Conservation (phyloP, 495 filamentous ascomycete species). For the Achaetomiella virescens region DNA sequence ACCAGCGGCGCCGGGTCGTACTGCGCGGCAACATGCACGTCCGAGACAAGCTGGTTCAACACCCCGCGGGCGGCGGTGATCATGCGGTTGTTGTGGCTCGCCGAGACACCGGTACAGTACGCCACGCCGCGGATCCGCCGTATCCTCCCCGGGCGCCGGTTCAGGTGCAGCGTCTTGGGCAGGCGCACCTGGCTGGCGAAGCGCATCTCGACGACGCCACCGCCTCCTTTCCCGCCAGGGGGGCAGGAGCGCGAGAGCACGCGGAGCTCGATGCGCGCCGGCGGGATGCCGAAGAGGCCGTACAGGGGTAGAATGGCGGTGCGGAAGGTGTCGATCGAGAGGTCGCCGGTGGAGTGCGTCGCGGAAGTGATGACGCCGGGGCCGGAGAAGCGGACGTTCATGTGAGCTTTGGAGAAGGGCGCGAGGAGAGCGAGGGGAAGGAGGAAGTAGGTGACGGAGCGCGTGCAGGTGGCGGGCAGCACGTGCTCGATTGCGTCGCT, state of each 20-base stretch:
- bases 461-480: constrained; percentile 62
- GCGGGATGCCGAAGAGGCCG: constrained; percentile 76
- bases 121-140: constrained; percentile 88
- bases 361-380: constrained; percentile 89
- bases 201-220: constrained; percentile 84
- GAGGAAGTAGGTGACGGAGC: constrained; percentile 89
- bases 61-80: constrained; percentile 85
- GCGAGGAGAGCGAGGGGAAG: constrained; percentile 83
- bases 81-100: constrained; percentile 89
- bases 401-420: constrained; percentile 81
- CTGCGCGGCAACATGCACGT: constrained; percentile 70
- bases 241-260: constrained; percentile 73
- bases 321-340: constrained; percentile 85
- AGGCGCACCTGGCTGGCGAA: constrained; percentile 89
- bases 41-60: constrained; percentile 74
- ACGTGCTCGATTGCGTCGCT: constrained; percentile 73
- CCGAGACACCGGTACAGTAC: constrained; percentile 83
- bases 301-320: constrained; percentile 88
- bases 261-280: constrained; percentile 78
- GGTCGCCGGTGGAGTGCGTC: constrained; percentile 65
- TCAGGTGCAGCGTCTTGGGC: constrained; percentile 91
- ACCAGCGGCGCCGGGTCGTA: constrained; percentile 70
- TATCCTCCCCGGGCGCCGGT: constrained; percentile 68
- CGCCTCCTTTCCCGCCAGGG: constrained; percentile 64
- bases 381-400: constrained; percentile 84